Percentiles rank a stretch among this genome's conserved stretches.
Conservation (phyloP, 1,139 yeast genomes). For the Taphrina communis region DNA sequence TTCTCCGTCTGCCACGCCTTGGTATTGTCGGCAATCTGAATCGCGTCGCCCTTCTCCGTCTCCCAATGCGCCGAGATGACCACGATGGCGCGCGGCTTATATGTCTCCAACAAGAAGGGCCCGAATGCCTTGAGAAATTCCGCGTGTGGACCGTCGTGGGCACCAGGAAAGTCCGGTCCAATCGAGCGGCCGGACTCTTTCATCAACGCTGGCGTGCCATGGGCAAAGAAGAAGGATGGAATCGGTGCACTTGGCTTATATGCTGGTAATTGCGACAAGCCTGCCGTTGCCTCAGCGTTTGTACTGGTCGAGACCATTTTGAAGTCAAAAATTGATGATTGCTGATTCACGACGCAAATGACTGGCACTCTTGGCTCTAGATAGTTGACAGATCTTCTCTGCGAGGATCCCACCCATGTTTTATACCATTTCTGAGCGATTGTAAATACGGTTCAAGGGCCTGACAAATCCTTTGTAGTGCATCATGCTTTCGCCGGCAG, state of each 20-base stretch:
- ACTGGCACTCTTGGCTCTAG: too few species aligned
- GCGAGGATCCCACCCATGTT: too few species aligned
- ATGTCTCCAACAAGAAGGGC: constrained; percentile 44
- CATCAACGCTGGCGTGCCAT: constrained; percentile 33
- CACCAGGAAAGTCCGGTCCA: constrained; percentile 18
- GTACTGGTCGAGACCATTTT: background rate
- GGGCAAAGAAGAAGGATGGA: constrained; percentile 40
- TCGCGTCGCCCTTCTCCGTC: constrained; percentile 52
- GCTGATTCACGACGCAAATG: too few species aligned
- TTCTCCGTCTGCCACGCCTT: constrained; percentile 48
- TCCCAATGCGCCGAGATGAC: constrained; percentile 83
- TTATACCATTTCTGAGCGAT: too few species aligned
- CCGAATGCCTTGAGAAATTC: constrained; percentile 29
- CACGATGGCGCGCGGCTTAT: constrained; percentile 69
- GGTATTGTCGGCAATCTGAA: constrained; percentile 61
- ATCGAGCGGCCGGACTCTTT: constrained; percentile 5
- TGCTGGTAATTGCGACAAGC: constrained; percentile 9
- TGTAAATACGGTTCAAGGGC: background rate
- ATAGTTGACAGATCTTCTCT: too few species aligned
- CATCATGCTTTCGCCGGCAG: background rate
- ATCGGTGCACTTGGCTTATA: constrained; percentile 1
- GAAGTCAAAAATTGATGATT: too few species aligned
- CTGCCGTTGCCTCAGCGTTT: background rate
- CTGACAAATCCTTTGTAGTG: constrained; percentile 1
- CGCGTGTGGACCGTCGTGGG: constrained; percentile 28